Evolutionary conservation across 2,329 filamentous ascomycete species (phyloP).

Genomic region (Hypomyces perniciosus): DNA sequence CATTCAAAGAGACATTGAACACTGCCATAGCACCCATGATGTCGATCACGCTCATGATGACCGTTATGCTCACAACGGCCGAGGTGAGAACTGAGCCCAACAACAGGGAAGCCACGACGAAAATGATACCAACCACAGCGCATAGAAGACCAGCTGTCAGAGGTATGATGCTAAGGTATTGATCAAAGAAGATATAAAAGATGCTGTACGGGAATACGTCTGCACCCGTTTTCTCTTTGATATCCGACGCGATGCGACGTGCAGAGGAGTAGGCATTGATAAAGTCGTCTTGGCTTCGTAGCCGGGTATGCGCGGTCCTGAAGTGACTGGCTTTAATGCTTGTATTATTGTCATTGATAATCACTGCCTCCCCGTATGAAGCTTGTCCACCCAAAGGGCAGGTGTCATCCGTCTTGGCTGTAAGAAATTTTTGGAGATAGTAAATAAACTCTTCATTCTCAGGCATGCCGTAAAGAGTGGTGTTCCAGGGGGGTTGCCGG

Average conservation of each 20-base stretch:
- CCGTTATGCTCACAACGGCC: conserved; percentile 74
- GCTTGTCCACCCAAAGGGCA: conserved; percentile 88
- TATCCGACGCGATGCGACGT: conserved; percentile 74
- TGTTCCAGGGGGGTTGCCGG: conserved; percentile 79
- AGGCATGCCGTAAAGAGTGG: conserved; percentile 84
- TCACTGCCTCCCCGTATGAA: conserved; percentile 77
- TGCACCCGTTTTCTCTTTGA: conserved; percentile 64
- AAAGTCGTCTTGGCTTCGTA: conserved; percentile 85
- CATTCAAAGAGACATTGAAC: conserved; percentile 83
- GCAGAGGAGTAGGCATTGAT: conserved; percentile 87
- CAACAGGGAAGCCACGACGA: conserved; percentile 70
- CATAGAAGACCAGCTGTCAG: conserved; percentile 75
- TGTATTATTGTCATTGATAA: conserved; percentile 61
- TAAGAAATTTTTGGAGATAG: conserved; percentile 79
- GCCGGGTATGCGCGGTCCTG: conserved; percentile 79
- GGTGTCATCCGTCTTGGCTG: conserved; percentile 69
- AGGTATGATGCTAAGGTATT: conserved; percentile 79
- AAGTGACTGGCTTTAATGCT: conserved; percentile 83
- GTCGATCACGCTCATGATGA: conserved; percentile 88
- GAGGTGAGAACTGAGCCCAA: conserved; percentile 81
- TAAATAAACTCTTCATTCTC: conserved; percentile 84
- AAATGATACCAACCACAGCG: conserved; percentile 78
- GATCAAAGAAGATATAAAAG: conserved; percentile 99
- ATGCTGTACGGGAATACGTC: conserved; percentile 95
- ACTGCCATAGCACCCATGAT: conserved; percentile 94